Percentiles rank a stretch among this genome's conserved stretches.
These are phyloP conservation scores for Tolypocladium pustulatum DNA, from an alignment of 2,329 filamentous ascomycete genomes.

Conservation along the genomic window DNA sequence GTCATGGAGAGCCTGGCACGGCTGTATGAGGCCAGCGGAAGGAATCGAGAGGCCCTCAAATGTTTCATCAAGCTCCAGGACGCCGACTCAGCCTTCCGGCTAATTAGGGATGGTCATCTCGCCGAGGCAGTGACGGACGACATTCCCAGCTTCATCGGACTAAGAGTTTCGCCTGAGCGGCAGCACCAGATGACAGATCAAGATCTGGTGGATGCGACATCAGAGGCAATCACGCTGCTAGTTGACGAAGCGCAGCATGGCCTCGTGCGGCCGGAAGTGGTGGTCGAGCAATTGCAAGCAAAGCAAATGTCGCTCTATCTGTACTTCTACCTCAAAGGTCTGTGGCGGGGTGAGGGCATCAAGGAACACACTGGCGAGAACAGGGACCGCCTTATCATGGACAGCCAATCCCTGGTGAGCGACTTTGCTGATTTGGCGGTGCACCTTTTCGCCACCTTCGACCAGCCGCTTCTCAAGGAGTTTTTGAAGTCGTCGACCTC, in stretches of 20 bases:
- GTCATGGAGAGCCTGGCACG: conserved; percentile 80
- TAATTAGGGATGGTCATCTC: conserved; percentile 84
- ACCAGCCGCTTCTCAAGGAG: conserved; percentile 70
- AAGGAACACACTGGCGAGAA: conserved; percentile 42
- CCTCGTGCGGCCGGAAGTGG: conserved; percentile 65
- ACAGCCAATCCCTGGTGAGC: conserved; percentile 63
- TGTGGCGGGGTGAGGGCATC: conserved; percentile 71
- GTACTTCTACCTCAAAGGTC: conserved; percentile 80
- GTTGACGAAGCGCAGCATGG: conserved; percentile 88
- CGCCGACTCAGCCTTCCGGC: conserved; percentile 74
- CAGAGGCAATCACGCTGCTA: conserved; percentile 75
- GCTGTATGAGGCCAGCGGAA: conserved; percentile 71
- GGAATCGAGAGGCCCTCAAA: conserved; percentile 72
- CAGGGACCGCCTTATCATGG: conserved; percentile 44
- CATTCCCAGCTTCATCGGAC: conserved; percentile 75
- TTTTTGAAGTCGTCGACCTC: conserved; percentile 77
- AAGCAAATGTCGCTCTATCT: conserved; percentile 64
- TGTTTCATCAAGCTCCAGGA: conserved; percentile 89
- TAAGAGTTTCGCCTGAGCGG: conserved; percentile 69
- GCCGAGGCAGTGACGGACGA: conserved; percentile 83
- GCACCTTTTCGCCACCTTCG: conserved; percentile 75
- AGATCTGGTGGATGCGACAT: conserved; percentile 70
- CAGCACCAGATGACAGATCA: conserved; percentile 51
- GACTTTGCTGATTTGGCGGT: conserved; percentile 81
- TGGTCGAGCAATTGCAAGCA: conserved; percentile 66